A percentile compares a stretch with the other conserved stretches of the same genome.
phyloP scores from a whole-genome alignment of 2,329 filamentous ascomycete species.

The Monilinia laxa region DNA sequence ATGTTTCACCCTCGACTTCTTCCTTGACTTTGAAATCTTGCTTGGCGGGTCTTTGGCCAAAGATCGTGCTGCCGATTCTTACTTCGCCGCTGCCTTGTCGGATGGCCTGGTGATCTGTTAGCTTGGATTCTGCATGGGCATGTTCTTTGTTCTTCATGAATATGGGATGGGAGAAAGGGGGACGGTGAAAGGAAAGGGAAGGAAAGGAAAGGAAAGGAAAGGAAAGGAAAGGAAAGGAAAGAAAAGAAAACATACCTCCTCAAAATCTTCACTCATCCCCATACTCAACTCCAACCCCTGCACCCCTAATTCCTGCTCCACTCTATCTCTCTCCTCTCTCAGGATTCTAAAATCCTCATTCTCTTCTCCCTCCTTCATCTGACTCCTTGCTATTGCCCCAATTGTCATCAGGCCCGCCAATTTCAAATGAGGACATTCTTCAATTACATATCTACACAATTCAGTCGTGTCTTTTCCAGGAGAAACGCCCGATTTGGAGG shows the following conservation, averaged over 20 bases:
- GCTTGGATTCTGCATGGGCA: slow-evolving; percentile 30
- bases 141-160: too few species aligned
- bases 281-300: slow-evolving; percentile 31
- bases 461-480: slow-evolving; percentile 61
- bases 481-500: slow-evolving; percentile 76
- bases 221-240: too few species aligned
- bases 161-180: too few species aligned
- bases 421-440: slow-evolving; percentile 69
- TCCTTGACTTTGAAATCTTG: slow-evolving; percentile 34
- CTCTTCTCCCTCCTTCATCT: slow-evolving; percentile 66
- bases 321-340: slow-evolving; percentile 66
- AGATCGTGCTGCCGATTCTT: slow-evolving; percentile 89
- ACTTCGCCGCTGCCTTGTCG: slow-evolving; percentile 83
- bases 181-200: too few species aligned
- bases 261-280: slow-evolving; percentile 49
- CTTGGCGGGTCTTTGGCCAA: slow-evolving; percentile 68
- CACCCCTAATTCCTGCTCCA: slow-evolving; percentile 61
- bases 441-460: slow-evolving; percentile 68
- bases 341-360: slow-evolving; percentile 86
- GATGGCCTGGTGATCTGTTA: slow-evolving; percentile 65
- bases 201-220: not conserved
- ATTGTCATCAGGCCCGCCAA: slow-evolving; percentile 95
- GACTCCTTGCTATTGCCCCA: slow-evolving; percentile 84
- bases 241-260: slow-evolving; percentile 36
- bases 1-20: slow-evolving; percentile 28